phyloP scores from a whole-genome alignment of 495 filamentous ascomycete genomes.

The Penicillium cosmopolitanum region DNA sequence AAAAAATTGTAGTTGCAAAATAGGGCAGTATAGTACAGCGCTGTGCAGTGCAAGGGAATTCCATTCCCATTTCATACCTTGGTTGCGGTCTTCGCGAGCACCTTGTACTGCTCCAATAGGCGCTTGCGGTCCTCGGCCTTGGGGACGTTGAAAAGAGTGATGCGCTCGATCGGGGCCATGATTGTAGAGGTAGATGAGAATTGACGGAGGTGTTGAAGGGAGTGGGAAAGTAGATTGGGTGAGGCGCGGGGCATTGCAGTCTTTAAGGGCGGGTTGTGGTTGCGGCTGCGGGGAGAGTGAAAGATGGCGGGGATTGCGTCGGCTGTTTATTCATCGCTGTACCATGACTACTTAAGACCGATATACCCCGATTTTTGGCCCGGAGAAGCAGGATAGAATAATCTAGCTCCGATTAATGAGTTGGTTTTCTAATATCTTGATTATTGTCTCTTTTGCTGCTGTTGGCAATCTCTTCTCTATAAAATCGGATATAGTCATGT shows the following conservation, averaged over 20 bases:
- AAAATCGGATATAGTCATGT: background rate
- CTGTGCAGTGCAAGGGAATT: too few relatives aligned
- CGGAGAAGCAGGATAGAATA: background rate
- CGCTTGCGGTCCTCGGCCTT: slow-evolving; percentile 47
- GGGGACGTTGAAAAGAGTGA: slow-evolving; percentile 65
- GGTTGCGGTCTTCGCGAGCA: slow-evolving; percentile 51
- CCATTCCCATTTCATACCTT: slow-evolving; percentile 40
- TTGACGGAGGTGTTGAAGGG: background rate
- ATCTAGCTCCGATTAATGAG: background rate
- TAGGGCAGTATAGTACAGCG: too few relatives aligned
- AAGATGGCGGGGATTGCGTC: background rate
- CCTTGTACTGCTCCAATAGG: slow-evolving; percentile 53
- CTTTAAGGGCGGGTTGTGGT: background rate
- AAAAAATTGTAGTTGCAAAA: background rate
- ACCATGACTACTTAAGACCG: background rate
- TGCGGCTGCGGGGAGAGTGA: background rate
- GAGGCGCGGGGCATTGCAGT: slow-evolving; percentile 10
- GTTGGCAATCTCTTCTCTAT: background rate
- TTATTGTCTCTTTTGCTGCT: background rate
- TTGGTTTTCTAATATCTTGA: background rate
- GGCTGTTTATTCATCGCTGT: slow-evolving; percentile 3
- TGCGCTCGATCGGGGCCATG: slow-evolving; percentile 54
- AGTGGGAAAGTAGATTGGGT: background rate
- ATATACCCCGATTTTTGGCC: background rate
- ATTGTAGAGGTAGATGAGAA: slow-evolving; percentile 17